Evolutionary conservation across 495 filamentous ascomycete species (phyloP), one percentile per base, ranked within the genome.

Genomic region (Saxophila tyrrhenica): DNA sequence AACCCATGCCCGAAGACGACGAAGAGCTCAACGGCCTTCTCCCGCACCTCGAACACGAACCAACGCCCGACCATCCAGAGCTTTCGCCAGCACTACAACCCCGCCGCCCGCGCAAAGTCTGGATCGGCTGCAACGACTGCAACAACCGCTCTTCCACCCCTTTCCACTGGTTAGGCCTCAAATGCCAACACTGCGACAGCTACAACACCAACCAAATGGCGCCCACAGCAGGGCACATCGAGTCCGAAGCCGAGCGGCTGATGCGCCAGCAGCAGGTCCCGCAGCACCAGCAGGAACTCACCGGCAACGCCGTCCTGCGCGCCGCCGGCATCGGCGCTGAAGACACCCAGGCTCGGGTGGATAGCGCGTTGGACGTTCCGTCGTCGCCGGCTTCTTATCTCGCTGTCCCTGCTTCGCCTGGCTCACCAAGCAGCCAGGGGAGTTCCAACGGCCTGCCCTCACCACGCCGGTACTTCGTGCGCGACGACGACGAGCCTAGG

Each of bases 111-210:
- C 46, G 48, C 7, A 50, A 20, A 54, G 90, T 87, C 43, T 75
- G 87, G 47, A 78, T 97, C 48, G 83, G 85, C 51, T 99, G 92
- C 65, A 97, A 97, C 67, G 92, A 99, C 67, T 99, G 92, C 69
- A 82, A 80, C 39, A 84, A 85, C 19, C 94, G 89, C 65, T 86
- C 82, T 44, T 79, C 82, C 29, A 87, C 89, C 19, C 76, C 79
- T 42, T 99, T 94, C 63, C 92, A 99, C 66, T 99, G 94, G 87
- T 71, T 97, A 17, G 92, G 92, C 3, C 74, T 94, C 23, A 94
- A 90, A 70, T 99, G 92, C 67, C 80, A 79, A 23, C 77, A 88
- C 70, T 84, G 69, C 58, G 69, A 70, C 42, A 65, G 65, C 25
- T 72, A 68, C 61, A 72, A 72, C 55, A 72, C 69, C n/a, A 69